Conservation (phyloP, 2,329 filamentous ascomycete genomes). For the Xylaria sp. region DNA sequence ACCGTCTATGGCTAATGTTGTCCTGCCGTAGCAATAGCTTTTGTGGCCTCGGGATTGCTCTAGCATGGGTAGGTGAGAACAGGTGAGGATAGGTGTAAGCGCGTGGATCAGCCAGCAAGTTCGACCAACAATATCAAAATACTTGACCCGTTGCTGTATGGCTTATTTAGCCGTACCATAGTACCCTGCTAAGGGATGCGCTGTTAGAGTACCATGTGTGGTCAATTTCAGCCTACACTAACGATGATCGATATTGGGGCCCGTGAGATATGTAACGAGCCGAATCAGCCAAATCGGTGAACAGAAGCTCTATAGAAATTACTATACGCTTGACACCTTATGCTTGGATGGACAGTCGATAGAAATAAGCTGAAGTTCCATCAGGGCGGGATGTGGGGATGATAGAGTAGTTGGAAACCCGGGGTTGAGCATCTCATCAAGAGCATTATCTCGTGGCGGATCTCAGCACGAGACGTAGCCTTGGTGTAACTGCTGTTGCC, state of each 20-base stretch:
- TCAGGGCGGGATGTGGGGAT: not conserved
- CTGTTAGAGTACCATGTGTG: conserved; percentile 2
- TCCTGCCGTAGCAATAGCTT: conserved; percentile 4
- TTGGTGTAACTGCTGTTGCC: conserved; percentile 2
- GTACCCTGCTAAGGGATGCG: not conserved
- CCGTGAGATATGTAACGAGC: not conserved
- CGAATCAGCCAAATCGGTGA: not conserved
- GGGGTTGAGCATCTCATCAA: not conserved
- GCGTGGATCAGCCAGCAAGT: conserved; percentile 6
- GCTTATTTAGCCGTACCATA: conserved; percentile 32
- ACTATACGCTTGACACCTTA: not conserved
- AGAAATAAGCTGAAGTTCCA: not conserved
- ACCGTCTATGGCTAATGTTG: not conserved
- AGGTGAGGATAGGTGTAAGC: conserved; percentile 9
- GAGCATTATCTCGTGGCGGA: not conserved
- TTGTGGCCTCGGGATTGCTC: not conserved
- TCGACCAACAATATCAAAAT: conserved; percentile 4
- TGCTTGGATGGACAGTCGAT: not conserved
- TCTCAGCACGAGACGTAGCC: conserved; percentile 6
- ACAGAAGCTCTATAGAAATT: not conserved
- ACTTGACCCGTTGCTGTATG: conserved; percentile 21
- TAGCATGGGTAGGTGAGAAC: not conserved
- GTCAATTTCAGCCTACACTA: not conserved
- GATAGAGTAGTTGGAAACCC: not conserved
- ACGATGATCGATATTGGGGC: not conserved